phyloP scores from a whole-genome alignment of 2,329 filamentous ascomycete genomes.

The Pseudocercospora crystallina region DNA sequence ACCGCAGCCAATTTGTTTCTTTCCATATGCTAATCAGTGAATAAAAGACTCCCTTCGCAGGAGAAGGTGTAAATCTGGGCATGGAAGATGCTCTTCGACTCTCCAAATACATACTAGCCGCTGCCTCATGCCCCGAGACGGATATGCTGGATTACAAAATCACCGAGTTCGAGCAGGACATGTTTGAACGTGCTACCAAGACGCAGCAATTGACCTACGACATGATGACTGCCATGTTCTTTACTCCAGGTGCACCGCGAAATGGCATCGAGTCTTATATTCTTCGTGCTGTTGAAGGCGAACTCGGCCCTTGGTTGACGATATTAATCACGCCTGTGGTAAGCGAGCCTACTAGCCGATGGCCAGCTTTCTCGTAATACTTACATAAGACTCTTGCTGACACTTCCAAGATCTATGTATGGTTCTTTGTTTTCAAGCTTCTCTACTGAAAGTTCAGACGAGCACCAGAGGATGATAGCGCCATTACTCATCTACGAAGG shows the following conservation, averaged over 20 bases:
- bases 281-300: constrained; percentile 20
- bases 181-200: constrained; percentile 39
- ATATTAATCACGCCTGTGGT: constrained; percentile 26
- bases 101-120: constrained; percentile 34
- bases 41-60: constrained; percentile 27
- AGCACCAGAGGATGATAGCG: too few species aligned
- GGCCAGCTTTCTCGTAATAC: too few species aligned
- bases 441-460: constrained; percentile 20
- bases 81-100: constrained; percentile 28
- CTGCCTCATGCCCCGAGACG: constrained; percentile 14
- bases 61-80: constrained; percentile 22
- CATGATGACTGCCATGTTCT: constrained; percentile 49
- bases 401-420: constrained; percentile 18
- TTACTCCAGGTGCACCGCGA: constrained; percentile 48
- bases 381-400: too few species aligned
- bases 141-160: constrained; percentile 32
- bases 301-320: constrained; percentile 21
- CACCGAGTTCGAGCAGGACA: constrained; percentile 37
- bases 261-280: constrained; percentile 43
- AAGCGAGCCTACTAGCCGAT: too few species aligned
- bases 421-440: constrained; percentile 33
- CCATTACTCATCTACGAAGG: too few species aligned
- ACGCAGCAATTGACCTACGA: constrained; percentile 44
- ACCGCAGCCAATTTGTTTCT: too few species aligned
- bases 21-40: background rate